phyloP scores from a whole-genome alignment of 2,329 filamentous ascomycete species.

The Periconia sp. region DNA sequence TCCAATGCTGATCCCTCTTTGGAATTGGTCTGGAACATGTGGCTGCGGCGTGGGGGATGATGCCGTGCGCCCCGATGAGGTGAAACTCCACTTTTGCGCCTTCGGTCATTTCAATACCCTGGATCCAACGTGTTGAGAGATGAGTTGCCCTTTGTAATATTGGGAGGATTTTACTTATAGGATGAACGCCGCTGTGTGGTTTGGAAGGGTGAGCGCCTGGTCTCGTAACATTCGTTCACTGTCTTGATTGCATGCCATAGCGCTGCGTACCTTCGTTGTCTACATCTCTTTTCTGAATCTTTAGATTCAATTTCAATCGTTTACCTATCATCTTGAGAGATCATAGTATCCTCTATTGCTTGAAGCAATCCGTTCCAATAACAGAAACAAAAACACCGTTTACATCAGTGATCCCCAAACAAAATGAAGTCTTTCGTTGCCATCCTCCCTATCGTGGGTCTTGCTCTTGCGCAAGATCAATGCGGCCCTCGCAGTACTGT shows the following conservation, averaged over 20 bases:
- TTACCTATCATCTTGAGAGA: constrained; percentile 9
- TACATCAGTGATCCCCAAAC: constrained; percentile 5
- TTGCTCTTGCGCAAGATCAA: constrained; percentile 26
- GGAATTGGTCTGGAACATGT: constrained; percentile 1
- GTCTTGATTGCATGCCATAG: constrained; percentile 26
- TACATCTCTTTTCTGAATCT: constrained; percentile 5
- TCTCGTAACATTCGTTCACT: constrained; percentile 8
- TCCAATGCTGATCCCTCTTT: neutral
- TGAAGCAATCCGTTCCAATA: neutral
- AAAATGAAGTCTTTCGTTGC: constrained; percentile 32
- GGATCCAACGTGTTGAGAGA: neutral
- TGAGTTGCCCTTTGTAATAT: neutral
- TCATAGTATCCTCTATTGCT: constrained; percentile 9
- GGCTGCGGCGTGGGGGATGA: neutral
- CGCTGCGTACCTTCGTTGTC: constrained; percentile 30
- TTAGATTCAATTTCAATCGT: constrained; percentile 14
- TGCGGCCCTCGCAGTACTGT: constrained; percentile 20
- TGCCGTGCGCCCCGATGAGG: neutral
- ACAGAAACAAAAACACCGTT: neutral
- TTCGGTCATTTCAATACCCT: neutral
- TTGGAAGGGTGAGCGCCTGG: constrained; percentile 4
- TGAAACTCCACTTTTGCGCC: neutral
- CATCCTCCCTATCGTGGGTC: constrained; percentile 26
- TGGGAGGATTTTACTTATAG: neutral
- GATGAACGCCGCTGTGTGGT: neutral